Base-by-base conservation (phyloP, 225 moss, liverwort and hornwort genomes). In the Sphagnum contortum region DNA sequence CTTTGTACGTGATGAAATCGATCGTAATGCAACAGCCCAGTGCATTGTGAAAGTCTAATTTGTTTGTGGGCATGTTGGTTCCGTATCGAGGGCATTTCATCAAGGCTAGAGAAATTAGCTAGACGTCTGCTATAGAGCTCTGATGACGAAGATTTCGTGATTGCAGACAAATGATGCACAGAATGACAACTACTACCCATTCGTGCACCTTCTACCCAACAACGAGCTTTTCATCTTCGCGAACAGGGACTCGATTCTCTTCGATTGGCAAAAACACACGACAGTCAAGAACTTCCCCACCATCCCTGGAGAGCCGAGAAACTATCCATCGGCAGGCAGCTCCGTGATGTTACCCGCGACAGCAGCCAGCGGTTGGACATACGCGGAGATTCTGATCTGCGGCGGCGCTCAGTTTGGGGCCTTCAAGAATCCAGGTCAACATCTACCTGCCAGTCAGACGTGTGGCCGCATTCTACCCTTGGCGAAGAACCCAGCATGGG, bases 271-370 rank as follows among this genome's bases (percentile, higher is more conserved):
- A 5, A 8, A 59, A 0, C 62, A 77, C 14, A 14, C 50, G 1
- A 79, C 80, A 4, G 46, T 77, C 12, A 59, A 57, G 5, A 64
- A 64, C 0, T 80, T 52, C 65, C 86, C 86, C 6, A 11, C 74
- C 50, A 74, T 86, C 50, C 70, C 79, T 0, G 86, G 82, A 4
- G 75, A 77, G 49, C 82, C 86, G 1, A 79, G 86, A 46, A 86
- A 86, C 69, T 86, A 86, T 48, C 86, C 86, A 0, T 86, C 86
- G 1, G 86, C 82, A 0, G 86, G 86, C 2, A 76, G 77, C 69
- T 86, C 86, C 5, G 86, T 80, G 13, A 60, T 86, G 49, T 57
- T 86, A 2, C 79, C 86, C 0, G 73, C 82, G 4, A 44, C 69
- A 0, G 72, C 74, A 4, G 48, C 77, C 3, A 48, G 62, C 1